Conservation (phyloP, 139 green algal genomes). For the Micractinium conductrix region DNA sequence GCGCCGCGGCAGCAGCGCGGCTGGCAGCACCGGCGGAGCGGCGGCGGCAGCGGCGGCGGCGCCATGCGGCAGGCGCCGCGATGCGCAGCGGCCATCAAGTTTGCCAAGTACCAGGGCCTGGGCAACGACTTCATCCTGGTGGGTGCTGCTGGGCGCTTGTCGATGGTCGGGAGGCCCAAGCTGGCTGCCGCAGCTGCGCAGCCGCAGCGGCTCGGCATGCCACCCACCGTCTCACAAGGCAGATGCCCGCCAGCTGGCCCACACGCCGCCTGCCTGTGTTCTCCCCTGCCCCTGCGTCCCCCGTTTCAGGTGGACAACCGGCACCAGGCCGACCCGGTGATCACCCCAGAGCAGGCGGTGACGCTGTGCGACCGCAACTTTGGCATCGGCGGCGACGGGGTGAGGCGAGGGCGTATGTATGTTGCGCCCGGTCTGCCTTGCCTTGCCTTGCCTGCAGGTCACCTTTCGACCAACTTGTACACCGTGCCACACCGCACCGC, state of each 20-base stretch:
- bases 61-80: neutral
- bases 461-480: neutral
- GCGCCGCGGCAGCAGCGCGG: neutral
- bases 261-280: neutral
- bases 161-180: neutral
- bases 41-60: neutral
- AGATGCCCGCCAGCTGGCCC: neutral
- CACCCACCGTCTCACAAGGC: neutral
- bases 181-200: neutral
- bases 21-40: neutral
- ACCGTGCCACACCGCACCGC: neutral
- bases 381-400: constrained; percentile 94
- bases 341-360: constrained; percentile 85
- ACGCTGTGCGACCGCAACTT: constrained; percentile 96
- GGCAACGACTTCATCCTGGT: constrained; percentile 99
- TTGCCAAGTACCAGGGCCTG: constrained; percentile 98
- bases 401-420: constrained; percentile 50
- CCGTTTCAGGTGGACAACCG: constrained; percentile 98
- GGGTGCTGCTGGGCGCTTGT: constrained; percentile 9
- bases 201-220: neutral
- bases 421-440: neutral
- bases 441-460: neutral
- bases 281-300: neutral
- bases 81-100: constrained; percentile 54
- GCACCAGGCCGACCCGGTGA: constrained; percentile 64